Conservation (phyloP, 495 filamentous ascomycete species). For the Pseudomonodictys pantanalensis region DNA sequence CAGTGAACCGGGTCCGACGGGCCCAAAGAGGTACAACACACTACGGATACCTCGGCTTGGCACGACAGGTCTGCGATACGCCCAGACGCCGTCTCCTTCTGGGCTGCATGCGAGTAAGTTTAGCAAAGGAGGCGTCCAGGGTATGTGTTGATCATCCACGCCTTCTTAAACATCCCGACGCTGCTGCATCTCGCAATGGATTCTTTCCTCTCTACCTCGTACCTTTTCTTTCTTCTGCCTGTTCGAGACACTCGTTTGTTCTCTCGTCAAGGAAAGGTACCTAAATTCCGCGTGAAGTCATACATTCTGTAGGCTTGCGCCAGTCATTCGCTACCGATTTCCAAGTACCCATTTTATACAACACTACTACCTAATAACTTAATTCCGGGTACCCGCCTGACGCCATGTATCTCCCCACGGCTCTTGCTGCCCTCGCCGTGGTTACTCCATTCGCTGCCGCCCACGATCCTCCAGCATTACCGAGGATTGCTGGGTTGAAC, state of each 20-base stretch:
- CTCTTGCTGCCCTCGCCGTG: slow-evolving; percentile 16
- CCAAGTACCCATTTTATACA: background rate
- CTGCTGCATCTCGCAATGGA: background rate
- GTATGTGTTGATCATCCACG: background rate
- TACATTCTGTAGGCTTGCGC: slow-evolving; percentile 6
- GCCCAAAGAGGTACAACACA: no score
- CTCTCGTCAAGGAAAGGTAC: background rate
- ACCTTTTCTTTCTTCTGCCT: background rate
- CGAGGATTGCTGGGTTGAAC: slow-evolving; percentile 22
- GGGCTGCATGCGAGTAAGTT: background rate
- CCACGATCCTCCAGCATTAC: slow-evolving; percentile 17
- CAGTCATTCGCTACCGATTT: slow-evolving; percentile 21
- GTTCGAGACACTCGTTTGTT: background rate
- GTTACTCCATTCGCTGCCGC: slow-evolving; percentile 18
- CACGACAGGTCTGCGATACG: no score
- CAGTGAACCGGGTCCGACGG: no score
- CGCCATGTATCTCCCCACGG: slow-evolving; percentile 24
- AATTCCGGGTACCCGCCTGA: background rate
- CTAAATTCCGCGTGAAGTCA: slow-evolving; percentile 16
- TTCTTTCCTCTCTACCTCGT: background rate
- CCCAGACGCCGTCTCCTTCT: no score
- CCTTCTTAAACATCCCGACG: background rate
- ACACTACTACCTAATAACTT: slow-evolving; percentile 1
- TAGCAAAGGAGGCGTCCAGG: background rate
- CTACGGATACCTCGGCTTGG: no score